A percentile compares a stretch with the other conserved stretches of the same genome.
Evolutionary conservation across 1,139 yeast species (phyloP).

Genomic region (Saccharomyces pastorianus): DNA sequence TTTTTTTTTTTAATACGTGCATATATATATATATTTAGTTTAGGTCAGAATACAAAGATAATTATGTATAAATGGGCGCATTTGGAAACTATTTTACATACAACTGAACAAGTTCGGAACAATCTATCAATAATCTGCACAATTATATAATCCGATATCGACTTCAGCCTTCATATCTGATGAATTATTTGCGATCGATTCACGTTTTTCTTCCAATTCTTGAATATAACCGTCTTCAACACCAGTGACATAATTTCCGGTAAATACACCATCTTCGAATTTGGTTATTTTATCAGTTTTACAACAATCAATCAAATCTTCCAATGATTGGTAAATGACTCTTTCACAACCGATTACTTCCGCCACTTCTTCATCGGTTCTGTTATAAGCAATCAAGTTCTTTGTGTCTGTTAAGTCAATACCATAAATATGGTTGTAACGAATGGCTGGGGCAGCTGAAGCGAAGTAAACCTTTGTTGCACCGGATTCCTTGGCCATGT

Average conservation of each 20-base stretch:
- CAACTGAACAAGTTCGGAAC: neutral
- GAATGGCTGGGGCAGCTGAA: conserved; percentile 94
- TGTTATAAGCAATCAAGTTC: conserved; percentile 83
- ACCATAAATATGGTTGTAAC: conserved; percentile 93
- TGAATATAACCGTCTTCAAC: conserved; percentile 73
- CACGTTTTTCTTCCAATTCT: conserved; percentile 74
- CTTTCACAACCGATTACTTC: conserved; percentile 82
- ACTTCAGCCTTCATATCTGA: conserved; percentile 74
- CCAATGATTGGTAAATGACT: conserved; percentile 79
- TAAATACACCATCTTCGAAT: conserved; percentile 96
- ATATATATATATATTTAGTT: neutral
- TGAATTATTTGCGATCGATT: conserved; percentile 26
- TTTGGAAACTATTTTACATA: neutral
- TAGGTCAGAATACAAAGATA: neutral
- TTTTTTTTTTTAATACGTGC: neutral
- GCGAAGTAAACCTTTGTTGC: conserved; percentile 91
- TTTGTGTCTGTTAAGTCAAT: conserved; percentile 93
- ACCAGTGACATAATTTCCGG: conserved; percentile 89
- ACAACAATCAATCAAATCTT: conserved; percentile 79
- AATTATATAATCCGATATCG: conserved; percentile 82
- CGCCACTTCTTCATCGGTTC: conserved; percentile 67
- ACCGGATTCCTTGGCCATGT: conserved; percentile 97
- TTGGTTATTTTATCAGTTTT: conserved; percentile 38
- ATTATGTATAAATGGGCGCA: neutral
- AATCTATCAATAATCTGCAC: conserved; percentile 54